Evolutionary conservation across 2,329 filamentous ascomycete genomes (phyloP), one percentile per base, ranked within the genome.

Genomic region (Botrytis fragariae): DNA sequence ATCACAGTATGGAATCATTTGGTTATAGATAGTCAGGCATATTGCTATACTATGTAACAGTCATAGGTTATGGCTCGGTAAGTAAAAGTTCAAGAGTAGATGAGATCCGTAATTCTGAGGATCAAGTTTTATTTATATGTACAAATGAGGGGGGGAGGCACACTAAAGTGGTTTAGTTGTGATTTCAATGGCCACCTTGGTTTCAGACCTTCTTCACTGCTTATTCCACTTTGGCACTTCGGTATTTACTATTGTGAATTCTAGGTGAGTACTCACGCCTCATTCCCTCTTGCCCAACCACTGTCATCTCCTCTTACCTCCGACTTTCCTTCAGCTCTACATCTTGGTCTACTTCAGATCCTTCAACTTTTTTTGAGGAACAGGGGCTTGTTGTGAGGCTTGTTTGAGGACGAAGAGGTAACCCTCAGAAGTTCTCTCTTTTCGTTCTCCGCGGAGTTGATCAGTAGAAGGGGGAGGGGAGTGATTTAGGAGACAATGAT

Each of bases 361-460:
- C 51, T 29, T 3, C 6, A 57, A 16, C n/a, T 29, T 51, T 57
- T 4, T 57, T 29, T 18, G 16, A 29, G 7, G n/a, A 14, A 3
- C 1, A 14, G 51, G n/a, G 10, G 7, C 14, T 1, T n/a, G 1
- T n/a, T 51, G 22, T 4, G 22, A 51, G 25, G 10, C 2, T 51
- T n/a, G 2, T 1, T 51, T 14, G 4, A 51, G 4, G 0, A n/a
- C 48, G 10, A 51, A 7, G 1, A n/a, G 22, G 9, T n/a, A 51
- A 14, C 25, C 10, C n/a, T 51, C 25, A n/a, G 48, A 51, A 1
- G 25, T 51, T 14, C 4, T n/a, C 48, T n/a, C 16, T n/a, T 51
- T 25, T 51, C 48, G 2, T n/a, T n/a, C 10, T 5, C 25, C 4
- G 1, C 10, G 7, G 10, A 14, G 1, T 5, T 14, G 3, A n/a